phyloP scores from a whole-genome alignment of 352 stramenopile genomes.

The Phytophthora cryptogea region DNA sequence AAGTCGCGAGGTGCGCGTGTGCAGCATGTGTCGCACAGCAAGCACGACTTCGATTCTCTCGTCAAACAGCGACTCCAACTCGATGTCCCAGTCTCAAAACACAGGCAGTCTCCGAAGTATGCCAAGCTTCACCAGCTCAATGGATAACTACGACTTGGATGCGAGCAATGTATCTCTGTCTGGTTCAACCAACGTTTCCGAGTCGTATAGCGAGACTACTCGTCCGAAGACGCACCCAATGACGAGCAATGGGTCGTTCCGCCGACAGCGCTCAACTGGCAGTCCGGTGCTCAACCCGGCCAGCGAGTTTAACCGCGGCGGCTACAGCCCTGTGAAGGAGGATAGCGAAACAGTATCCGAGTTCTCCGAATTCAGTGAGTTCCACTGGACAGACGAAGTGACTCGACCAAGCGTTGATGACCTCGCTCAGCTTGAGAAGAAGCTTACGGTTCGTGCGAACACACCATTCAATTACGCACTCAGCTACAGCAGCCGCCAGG shows the following conservation, averaged over 20 bases:
- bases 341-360: constrained; percentile 30
- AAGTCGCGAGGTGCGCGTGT: constrained; percentile 82
- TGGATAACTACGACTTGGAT: constrained; percentile 61
- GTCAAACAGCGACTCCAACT: constrained; percentile 43
- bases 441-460: constrained; percentile 72
- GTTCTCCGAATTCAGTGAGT: constrained; percentile 51
- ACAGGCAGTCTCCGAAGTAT: constrained; percentile 35
- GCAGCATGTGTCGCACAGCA: constrained; percentile 60
- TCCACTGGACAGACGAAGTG: constrained; percentile 45
- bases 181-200: constrained; percentile 45
- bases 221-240: constrained; percentile 57
- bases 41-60: constrained; percentile 68
- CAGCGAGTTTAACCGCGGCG: constrained; percentile 55
- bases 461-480: constrained; percentile 82
- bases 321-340: constrained; percentile 23
- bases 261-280: constrained; percentile 17
- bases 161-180: constrained; percentile 34
- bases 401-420: constrained; percentile 52
- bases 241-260: constrained; percentile 37
- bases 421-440: constrained; percentile 59
- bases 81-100: constrained; percentile 18
- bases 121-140: constrained; percentile 58
- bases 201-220: constrained; percentile 53
- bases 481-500: constrained; percentile 79
- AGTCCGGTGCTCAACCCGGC: constrained; percentile 27